A percentile compares a stretch with the other conserved stretches of the same genome.
These are phyloP conservation scores for Coniosporium tulheliwenetii DNA, from an alignment of 2,329 filamentous ascomycete species.

Conservation along the genomic window DNA sequence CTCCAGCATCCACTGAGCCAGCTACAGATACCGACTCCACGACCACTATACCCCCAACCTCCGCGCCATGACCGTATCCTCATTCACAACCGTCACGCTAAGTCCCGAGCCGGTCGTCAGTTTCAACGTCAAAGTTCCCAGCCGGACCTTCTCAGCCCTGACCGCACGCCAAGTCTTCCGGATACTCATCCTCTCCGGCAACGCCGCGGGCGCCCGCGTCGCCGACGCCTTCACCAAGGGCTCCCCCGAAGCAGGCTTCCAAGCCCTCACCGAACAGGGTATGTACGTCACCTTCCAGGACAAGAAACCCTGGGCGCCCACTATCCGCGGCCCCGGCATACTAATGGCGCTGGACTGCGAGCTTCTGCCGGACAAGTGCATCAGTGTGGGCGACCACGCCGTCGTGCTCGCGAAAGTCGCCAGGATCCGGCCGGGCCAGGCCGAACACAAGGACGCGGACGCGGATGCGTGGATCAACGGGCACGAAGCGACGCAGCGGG, in stretches of 20 bases:
- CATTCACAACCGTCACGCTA: conserved; percentile 43
- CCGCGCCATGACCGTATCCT: conserved; percentile 44
- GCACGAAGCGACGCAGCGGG: too few relatives aligned
- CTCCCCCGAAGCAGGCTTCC: conserved; percentile 9
- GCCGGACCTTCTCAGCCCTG: conserved; percentile 39
- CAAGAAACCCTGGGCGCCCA: not conserved
- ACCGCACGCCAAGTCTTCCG: conserved; percentile 24
- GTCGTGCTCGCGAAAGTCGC: conserved; percentile 28
- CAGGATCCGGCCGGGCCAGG: too few relatives aligned
- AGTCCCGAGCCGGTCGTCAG: conserved; percentile 39
- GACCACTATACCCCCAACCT: conserved; percentile 12
- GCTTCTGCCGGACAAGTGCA: conserved; percentile 17
- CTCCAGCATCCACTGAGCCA: not conserved
- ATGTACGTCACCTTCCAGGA: not conserved
- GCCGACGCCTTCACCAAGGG: conserved; percentile 15
- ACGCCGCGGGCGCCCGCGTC: conserved; percentile 12
- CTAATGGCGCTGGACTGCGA: conserved; percentile 18
- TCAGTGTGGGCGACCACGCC: conserved; percentile 29
- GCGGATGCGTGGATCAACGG: too few relatives aligned
- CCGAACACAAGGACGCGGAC: too few relatives aligned
- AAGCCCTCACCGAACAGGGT: conserved; percentile 2
- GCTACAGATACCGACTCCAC: conserved; percentile 5
- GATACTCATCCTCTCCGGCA: conserved; percentile 31
- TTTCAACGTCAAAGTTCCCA: conserved; percentile 44
- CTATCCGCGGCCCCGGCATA: conserved; percentile 5